Conservation (phyloP, 352 stramenopile genomes). For the Hyphochytrium catenoides region DNA sequence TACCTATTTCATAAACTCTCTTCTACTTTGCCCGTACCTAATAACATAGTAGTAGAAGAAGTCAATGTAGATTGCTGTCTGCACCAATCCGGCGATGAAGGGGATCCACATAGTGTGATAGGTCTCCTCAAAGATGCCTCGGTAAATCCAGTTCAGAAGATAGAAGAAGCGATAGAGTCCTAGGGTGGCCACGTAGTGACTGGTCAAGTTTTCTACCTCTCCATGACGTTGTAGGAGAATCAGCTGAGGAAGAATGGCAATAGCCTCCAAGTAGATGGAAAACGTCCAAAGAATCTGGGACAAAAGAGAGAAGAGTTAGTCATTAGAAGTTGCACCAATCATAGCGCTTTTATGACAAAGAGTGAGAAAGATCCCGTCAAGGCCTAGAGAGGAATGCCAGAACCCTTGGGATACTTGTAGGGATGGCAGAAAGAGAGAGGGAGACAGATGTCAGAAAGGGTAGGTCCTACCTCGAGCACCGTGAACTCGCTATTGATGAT, state of each 20-base stretch:
- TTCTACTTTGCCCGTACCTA: too few species aligned
- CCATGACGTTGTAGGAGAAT: slow-evolving; percentile 94
- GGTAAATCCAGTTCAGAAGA: slow-evolving; percentile 99
- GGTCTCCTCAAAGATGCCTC: slow-evolving; percentile 75
- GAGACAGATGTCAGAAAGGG: background rate
- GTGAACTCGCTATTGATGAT: slow-evolving; percentile 80
- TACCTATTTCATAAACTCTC: too few species aligned
- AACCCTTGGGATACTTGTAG: slow-evolving; percentile 6
- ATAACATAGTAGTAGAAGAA: slow-evolving; percentile 99
- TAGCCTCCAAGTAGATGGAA: slow-evolving; percentile 94
- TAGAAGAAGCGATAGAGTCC: slow-evolving; percentile 93
- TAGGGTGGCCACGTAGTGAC: slow-evolving; percentile 98
- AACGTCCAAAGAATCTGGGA: slow-evolving; percentile 90
- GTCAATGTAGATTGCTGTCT: slow-evolving; percentile 96
- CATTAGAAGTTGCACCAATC: background rate
- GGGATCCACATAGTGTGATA: slow-evolving; percentile 97
- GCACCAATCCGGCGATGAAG: slow-evolving; percentile 92
- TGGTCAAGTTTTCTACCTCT: slow-evolving; percentile 95
- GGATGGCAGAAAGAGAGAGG: background rate
- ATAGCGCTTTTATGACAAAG: background rate
- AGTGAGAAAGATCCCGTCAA: background rate
- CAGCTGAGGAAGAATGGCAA: slow-evolving; percentile 97
- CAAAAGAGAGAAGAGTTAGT: background rate
- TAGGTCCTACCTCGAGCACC: slow-evolving; percentile 36
- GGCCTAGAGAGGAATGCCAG: too few species aligned